These are phyloP conservation scores for Tulasnella sp. DNA, from an alignment of 768 basidiomycete species.

Conservation along the genomic window DNA sequence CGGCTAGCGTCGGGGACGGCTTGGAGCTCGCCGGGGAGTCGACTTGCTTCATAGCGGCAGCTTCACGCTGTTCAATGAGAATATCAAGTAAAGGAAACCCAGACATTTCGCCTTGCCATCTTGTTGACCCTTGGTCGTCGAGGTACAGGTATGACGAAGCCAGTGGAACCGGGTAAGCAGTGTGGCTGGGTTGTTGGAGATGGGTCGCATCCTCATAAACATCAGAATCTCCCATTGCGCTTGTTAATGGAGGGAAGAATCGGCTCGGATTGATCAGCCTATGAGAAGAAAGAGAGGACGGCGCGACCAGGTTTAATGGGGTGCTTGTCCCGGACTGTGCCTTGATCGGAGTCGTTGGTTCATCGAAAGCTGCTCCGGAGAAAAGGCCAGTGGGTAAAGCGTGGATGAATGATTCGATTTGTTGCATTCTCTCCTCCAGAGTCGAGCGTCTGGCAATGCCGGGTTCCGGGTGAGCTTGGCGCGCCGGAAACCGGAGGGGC, in stretches of 20 bases:
- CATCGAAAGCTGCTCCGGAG: constrained; percentile 35
- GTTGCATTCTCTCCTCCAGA: constrained; percentile 84
- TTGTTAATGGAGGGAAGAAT: constrained; percentile 44
- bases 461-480: neutral
- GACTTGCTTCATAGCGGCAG: constrained; percentile 28
- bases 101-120: constrained; percentile 92
- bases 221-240: neutral
- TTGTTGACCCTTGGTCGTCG: constrained; percentile 80
- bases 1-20: constrained; percentile 31
- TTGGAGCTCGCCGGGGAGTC: constrained; percentile 27
- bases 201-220: constrained; percentile 15
- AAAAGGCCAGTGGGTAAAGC: constrained; percentile 80
- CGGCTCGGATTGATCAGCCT: constrained; percentile 78
- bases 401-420: constrained; percentile 77
- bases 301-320: constrained; percentile 61
- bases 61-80: constrained; percentile 62
- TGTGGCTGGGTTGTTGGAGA: constrained; percentile 22
- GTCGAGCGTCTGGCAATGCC: constrained; percentile 42
- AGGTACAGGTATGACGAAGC: constrained; percentile 80
- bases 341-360: constrained; percentile 12
- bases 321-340: constrained; percentile 38
- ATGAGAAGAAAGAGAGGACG: constrained; percentile 70
- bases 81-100: constrained; percentile 85
- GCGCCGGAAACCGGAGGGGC: neutral
- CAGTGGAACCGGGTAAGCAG: constrained; percentile 43